Evolutionary conservation across 768 basidiomycete species (phyloP), one percentile per base, ranked within the genome.

Genomic region (Tulasnella sp.): DNA sequence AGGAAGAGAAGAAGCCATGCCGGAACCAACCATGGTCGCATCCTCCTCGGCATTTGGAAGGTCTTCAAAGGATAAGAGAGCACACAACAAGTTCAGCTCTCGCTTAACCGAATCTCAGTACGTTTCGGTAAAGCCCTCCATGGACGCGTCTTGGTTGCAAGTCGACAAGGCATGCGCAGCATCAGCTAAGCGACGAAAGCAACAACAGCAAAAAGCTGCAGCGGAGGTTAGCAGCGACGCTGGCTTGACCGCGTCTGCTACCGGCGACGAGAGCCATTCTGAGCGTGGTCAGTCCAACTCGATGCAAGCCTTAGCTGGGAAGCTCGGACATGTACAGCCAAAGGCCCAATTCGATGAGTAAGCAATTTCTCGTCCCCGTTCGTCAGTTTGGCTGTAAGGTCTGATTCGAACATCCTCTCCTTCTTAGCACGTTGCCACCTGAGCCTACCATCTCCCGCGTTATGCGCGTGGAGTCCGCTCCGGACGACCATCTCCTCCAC

Each of bases 271-370:
- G 12, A 54, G 77, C 68, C 71, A 67, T 77, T 67, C 64, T 1
- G 29, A 77, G n/a, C 37, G 42, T 12, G 71, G 40, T 11, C 34
- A 36, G 74, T 74, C 54, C 58, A 64, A 64, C 58, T 64, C 31
- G 31, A 71, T 67, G 72, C 72, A 73, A 58, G 85, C 91, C 1
- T 84, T 91, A 6, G 89, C 89, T 2, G 91, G 92, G 82, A 86
- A 86, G 80, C 25, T 64, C 58, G 58, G 58, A 0, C 58, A 64
- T 31, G 29, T 64, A 14, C 14, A 34, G 12, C 25, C 86, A 74
- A 89, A 89, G 80, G 91, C 91, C 3, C 87, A 84, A 17, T 88
- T 91, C 36, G 91, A 92, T 72, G 91, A 91, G 93, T 91, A 81
- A 77, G 88, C 86, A n/a, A 71, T 36, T 9, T 11, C 54, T 29